These are phyloP conservation scores for Tephrocybe sp. DNA, from an alignment of 768 basidiomycete genomes.

Conservation along the genomic window DNA sequence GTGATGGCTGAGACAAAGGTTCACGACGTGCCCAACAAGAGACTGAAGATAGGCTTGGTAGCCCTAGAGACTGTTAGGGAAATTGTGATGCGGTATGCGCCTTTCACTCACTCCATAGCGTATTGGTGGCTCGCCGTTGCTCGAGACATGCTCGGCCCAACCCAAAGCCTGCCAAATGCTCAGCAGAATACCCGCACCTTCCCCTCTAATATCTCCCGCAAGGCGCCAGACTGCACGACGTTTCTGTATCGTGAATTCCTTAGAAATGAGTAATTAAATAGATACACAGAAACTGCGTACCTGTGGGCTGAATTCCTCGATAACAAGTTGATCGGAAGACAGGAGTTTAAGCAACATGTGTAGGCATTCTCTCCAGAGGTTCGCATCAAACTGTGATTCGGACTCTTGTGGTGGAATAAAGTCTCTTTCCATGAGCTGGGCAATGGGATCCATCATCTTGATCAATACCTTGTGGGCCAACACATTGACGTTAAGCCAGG, in stretches of 20 bases:
- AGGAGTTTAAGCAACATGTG: constrained; percentile 81
- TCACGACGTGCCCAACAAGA: constrained; percentile 87
- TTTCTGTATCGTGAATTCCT: constrained; percentile 53
- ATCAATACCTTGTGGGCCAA: constrained; percentile 85
- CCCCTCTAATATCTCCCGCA: constrained; percentile 93
- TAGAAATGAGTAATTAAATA: neutral
- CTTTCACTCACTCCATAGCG: constrained; percentile 63
- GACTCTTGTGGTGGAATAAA: constrained; percentile 75
- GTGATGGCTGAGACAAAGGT: constrained; percentile 92
- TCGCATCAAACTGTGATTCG: constrained; percentile 67
- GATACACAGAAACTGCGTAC: constrained; percentile 35
- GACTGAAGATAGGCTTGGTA: constrained; percentile 84
- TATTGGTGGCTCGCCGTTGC: constrained; percentile 51
- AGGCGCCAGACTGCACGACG: constrained; percentile 94
- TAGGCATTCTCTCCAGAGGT: constrained; percentile 81
- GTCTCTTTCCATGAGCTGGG: constrained; percentile 72
- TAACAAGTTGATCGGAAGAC: constrained; percentile 87
- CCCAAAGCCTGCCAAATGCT: constrained; percentile 87
- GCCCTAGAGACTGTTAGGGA: constrained; percentile 45
- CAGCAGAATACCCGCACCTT: constrained; percentile 79
- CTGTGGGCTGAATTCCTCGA: constrained; percentile 95
- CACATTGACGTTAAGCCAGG: constrained; percentile 91
- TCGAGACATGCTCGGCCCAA: constrained; percentile 63
- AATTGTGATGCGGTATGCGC: constrained; percentile 1
- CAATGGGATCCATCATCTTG: constrained; percentile 84